These are phyloP conservation scores for Mitragyna speciosa DNA, from an alignment of 257 asterid species.

Conservation along the genomic window DNA sequence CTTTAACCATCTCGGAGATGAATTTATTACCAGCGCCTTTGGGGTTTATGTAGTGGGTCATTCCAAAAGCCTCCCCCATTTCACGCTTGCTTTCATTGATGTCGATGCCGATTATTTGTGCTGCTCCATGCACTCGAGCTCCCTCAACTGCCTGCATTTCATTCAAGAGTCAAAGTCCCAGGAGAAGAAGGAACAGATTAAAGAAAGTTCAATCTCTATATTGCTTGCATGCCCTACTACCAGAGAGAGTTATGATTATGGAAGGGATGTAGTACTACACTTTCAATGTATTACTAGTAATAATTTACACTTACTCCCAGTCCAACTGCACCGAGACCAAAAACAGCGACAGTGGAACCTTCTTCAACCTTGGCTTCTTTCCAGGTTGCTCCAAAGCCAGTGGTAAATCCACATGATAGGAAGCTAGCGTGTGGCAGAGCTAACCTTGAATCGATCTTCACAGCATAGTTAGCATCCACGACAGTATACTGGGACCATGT, in stretches of 20 bases:
- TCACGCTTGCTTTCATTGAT: conserved; percentile 53
- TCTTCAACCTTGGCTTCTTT: conserved; percentile 29
- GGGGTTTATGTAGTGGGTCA: conserved; percentile 68
- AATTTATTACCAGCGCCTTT: conserved; percentile 30
- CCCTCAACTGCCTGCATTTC: conserved; percentile 58
- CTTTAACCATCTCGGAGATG: conserved; percentile 54
- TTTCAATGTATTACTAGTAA: too few relatives aligned
- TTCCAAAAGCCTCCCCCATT: conserved; percentile 55
- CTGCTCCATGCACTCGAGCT: conserved; percentile 52
- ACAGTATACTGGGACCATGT: conserved; percentile 32
- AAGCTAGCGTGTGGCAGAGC: conserved; percentile 57
- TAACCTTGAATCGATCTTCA: conserved; percentile 52
- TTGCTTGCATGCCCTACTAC: too few relatives aligned
- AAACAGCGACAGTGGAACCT: conserved; percentile 64
- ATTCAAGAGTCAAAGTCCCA: background rate
- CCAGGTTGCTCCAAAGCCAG: conserved; percentile 53
- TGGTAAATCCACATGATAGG: conserved; percentile 69
- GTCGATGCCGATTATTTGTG: conserved; percentile 67
- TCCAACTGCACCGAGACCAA: conserved; percentile 86
- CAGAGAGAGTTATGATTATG: too few relatives aligned
- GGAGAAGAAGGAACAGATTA: background rate
- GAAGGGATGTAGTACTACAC: too few relatives aligned
- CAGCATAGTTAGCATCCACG: conserved; percentile 47
- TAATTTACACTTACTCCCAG: conserved; percentile 33
- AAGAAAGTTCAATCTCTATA: background rate